Percentiles rank a stretch among this genome's conserved stretches.
These are phyloP conservation scores for Ogataea corticis DNA, from an alignment of 805 yeast genomes.

Conservation along the genomic window DNA sequence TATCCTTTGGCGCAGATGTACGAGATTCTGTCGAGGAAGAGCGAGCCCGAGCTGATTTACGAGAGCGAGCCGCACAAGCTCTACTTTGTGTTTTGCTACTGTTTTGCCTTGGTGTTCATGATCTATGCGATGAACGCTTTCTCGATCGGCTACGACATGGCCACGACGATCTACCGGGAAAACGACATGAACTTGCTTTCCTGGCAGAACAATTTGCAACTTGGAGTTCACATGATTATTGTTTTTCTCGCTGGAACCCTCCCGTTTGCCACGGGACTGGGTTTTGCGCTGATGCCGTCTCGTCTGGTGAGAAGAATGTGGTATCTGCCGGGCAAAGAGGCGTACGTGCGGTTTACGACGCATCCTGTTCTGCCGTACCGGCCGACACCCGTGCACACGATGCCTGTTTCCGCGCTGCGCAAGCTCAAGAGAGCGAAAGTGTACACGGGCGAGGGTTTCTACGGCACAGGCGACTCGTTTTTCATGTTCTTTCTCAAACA, in stretches of 20 bases:
- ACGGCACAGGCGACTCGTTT: constrained; percentile 76
- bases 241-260: constrained; percentile 41
- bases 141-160: constrained; percentile 32
- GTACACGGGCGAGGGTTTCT: constrained; percentile 86
- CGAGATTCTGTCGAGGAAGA: constrained; percentile 49
- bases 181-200: constrained; percentile 33
- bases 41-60: constrained; percentile 71
- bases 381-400: constrained; percentile 71
- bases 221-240: constrained; percentile 30
- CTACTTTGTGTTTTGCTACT: constrained; percentile 68
- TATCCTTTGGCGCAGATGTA: constrained; percentile 63
- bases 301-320: constrained; percentile 73
- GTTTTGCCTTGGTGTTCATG: constrained; percentile 66
- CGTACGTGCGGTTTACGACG: constrained; percentile 58
- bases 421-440: constrained; percentile 65
- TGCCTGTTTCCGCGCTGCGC: constrained; percentile 56
- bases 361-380: constrained; percentile 76
- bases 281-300: constrained; percentile 59
- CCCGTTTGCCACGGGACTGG: constrained; percentile 42
- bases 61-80: constrained; percentile 82
- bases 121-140: constrained; percentile 60
- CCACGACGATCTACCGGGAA: constrained; percentile 27
- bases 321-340: constrained; percentile 62
- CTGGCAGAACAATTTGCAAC: constrained; percentile 26
- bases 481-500: constrained; percentile 76